Percentiles rank a stretch among this genome's conserved stretches.
Conservation (phyloP, 306 rosid species). For the Styphnolobium japonicum region DNA sequence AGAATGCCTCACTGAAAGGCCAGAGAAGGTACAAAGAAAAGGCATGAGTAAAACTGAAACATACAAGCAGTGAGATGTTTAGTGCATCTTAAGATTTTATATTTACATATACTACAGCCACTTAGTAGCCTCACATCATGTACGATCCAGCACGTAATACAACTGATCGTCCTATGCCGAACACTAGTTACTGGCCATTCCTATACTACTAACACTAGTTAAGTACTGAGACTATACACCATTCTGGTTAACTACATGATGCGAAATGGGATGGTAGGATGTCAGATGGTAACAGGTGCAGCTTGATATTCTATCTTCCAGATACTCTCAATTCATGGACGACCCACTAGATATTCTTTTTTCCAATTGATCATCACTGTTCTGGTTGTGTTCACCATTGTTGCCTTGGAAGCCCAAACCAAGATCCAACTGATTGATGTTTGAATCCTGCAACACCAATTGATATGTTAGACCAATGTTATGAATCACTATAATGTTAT, state of each 20-base stretch:
- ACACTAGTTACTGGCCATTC: conserved; percentile 9
- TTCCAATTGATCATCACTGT: conserved; percentile 25
- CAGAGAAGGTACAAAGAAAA: neutral
- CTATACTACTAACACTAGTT: conserved; percentile 10
- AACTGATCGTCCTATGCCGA: neutral
- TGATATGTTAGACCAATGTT: neutral
- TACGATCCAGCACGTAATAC: neutral
- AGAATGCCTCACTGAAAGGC: no score
- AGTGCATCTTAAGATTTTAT: neutral
- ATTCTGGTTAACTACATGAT: conserved; percentile 4
- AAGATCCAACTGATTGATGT: conserved; percentile 41
- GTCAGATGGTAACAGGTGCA: neutral
- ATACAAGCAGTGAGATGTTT: neutral
- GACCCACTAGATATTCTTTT: conserved; percentile 26
- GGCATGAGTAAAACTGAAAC: neutral
- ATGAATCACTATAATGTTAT: neutral
- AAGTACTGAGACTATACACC: conserved; percentile 14
- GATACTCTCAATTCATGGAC: conserved; percentile 29
- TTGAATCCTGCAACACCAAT: conserved; percentile 41
- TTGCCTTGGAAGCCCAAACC: conserved; percentile 50
- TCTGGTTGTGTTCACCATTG: conserved; percentile 15
- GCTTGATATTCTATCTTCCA: conserved; percentile 10
- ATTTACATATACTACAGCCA: neutral
- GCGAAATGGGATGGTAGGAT: neutral
- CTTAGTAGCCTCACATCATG: conserved; percentile 12